Conservation (phyloP, 1,139 yeast species). For the Nakaseomyces bracarensis region DNA sequence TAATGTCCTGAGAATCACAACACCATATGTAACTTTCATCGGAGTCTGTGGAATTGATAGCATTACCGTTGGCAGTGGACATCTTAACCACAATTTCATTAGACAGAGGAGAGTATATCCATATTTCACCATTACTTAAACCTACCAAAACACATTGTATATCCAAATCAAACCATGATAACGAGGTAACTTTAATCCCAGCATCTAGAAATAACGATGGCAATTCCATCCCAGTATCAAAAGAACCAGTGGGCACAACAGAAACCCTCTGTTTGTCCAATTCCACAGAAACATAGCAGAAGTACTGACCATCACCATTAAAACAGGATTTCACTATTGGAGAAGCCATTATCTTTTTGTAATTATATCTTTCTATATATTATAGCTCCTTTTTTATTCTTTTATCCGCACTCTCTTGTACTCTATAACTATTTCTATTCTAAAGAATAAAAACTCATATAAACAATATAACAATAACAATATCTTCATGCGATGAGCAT, state of each 20-base stretch:
- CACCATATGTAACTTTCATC: conserved; percentile 48
- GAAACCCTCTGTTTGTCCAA: conserved; percentile 68
- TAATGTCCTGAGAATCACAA: conserved; percentile 52
- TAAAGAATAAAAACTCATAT: too few species aligned
- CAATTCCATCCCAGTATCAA: conserved; percentile 29
- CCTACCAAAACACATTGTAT: conserved; percentile 50
- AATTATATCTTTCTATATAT: too few species aligned
- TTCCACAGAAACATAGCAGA: conserved; percentile 63
- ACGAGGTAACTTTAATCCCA: conserved; percentile 42
- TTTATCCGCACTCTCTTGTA: too few species aligned
- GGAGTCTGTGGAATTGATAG: conserved; percentile 45
- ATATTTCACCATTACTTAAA: conserved; percentile 54
- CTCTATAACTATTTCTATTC: too few species aligned
- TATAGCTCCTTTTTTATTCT: too few species aligned
- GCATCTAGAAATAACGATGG: conserved; percentile 43
- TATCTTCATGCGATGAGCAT: too few species aligned
- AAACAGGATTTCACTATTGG: conserved; percentile 29
- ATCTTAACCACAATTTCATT: conserved; percentile 49
- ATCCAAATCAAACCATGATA: conserved; percentile 47
- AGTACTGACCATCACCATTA: conserved; percentile 44
- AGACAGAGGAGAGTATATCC: conserved; percentile 61
- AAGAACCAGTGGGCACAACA: conserved; percentile 49
- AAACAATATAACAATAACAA: too few species aligned
- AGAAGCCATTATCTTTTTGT: too few species aligned
- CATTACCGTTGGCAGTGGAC: conserved; percentile 42